Conservation (phyloP, 495 filamentous ascomycete species). For the Pseudomonodictys pantanalensis region DNA sequence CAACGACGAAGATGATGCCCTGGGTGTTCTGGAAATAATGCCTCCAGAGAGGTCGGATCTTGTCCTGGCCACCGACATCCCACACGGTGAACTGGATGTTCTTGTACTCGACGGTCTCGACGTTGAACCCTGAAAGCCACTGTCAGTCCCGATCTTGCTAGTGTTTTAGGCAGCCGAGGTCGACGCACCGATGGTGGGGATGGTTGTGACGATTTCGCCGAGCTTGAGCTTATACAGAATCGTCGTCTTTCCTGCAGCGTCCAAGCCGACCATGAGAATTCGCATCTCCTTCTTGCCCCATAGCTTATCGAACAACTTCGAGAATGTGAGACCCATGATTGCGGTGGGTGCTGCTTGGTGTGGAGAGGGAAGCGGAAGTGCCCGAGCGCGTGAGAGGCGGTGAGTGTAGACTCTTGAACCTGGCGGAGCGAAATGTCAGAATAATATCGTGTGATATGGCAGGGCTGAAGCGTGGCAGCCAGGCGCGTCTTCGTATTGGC, state of each 20-base stretch:
- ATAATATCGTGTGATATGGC: neutral
- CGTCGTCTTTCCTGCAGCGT: constrained; percentile 99
- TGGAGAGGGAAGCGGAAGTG: constrained; percentile 10
- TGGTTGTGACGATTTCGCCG: constrained; percentile 99
- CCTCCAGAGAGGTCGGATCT: constrained; percentile 99
- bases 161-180: neutral
- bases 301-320: constrained; percentile 88
- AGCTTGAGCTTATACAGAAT: constrained; percentile 99
- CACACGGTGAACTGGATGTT: constrained; percentile 99
- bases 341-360: constrained; percentile 40
- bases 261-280: constrained; percentile 98
- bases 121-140: constrained; percentile 82
- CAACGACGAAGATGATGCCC: constrained; percentile 99
- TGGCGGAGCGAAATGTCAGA: constrained; percentile 10
- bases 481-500: neutral
- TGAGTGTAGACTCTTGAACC: constrained; percentile 33
- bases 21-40: constrained; percentile 99
- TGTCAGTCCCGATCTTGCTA: constrained; percentile 9
- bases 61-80: constrained; percentile 99
- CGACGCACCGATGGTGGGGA: constrained; percentile 95
- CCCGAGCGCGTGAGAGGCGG: constrained; percentile 26
- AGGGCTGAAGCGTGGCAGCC: neutral
- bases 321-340: constrained; percentile 93
- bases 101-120: constrained; percentile 99
- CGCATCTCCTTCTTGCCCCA: constrained; percentile 99